A percentile compares a stretch with the other conserved stretches of the same genome.
Conservation (phyloP, 2,329 filamentous ascomycete species). For the Pseudogymnoascus sp. region DNA sequence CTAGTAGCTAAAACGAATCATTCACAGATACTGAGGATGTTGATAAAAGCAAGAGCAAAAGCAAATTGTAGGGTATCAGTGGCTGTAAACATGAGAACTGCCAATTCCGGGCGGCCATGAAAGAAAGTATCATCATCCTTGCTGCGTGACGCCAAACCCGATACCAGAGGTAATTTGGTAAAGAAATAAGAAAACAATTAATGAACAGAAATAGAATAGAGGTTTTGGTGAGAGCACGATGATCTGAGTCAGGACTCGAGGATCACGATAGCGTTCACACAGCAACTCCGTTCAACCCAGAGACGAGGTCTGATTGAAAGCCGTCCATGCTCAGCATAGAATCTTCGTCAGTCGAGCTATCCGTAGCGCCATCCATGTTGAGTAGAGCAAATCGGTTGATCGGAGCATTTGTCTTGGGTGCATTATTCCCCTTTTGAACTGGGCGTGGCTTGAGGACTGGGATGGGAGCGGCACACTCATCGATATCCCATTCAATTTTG, state of each 20-base stretch:
- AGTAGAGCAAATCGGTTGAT: slow-evolving; percentile 57
- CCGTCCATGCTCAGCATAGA: background rate
- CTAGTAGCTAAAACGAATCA: background rate
- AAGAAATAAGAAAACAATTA: background rate
- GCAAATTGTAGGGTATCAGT: background rate
- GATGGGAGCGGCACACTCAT: slow-evolving; percentile 54
- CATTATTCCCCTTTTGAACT: slow-evolving; percentile 22
- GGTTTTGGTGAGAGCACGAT: no score
- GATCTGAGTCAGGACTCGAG: background rate
- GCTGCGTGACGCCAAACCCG: background rate
- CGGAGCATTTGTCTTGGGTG: slow-evolving; percentile 31
- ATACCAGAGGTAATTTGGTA: background rate
- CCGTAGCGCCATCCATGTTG: slow-evolving; percentile 35
- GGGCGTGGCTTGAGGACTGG: slow-evolving; percentile 17
- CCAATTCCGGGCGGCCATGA: background rate
- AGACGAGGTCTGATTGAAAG: background rate
- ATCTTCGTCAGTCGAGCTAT: background rate
- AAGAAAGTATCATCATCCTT: background rate
- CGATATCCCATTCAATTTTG: slow-evolving; percentile 61
- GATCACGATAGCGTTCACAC: background rate
- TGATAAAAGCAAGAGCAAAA: background rate
- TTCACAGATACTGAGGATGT: background rate
- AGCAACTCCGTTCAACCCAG: slow-evolving; percentile 1
- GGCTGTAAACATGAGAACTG: background rate
- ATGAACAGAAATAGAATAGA: background rate